Evolutionary conservation across 257 asterid species (phyloP).

Genomic region (Anisodus tanguticus): DNA sequence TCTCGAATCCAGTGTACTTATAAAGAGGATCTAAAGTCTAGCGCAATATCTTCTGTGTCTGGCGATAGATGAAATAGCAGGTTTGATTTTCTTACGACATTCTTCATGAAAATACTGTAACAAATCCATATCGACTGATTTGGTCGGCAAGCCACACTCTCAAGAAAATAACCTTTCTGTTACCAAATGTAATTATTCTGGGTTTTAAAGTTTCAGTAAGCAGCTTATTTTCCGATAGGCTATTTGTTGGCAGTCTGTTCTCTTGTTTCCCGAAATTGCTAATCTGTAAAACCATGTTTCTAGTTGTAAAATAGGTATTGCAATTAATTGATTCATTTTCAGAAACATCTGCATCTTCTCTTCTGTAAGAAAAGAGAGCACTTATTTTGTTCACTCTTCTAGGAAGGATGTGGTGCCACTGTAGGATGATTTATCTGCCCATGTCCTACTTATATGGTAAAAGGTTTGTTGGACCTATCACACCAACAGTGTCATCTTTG

Average conservation of each 20-base stretch:
- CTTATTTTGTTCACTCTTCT: too few species aligned
- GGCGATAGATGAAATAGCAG: neutral
- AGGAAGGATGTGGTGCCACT: too few species aligned
- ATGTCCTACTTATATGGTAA: too few species aligned
- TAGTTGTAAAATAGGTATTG: neutral
- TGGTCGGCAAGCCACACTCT: neutral
- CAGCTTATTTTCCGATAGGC: neutral
- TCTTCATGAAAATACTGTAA: neutral
- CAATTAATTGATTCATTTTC: too few species aligned
- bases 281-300: neutral
- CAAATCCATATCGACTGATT: neutral
- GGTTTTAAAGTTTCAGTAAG: neutral
- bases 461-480: too few species aligned
- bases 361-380: too few species aligned
- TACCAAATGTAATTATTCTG: neutral
- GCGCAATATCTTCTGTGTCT: neutral
- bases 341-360: too few species aligned
- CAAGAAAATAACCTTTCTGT: neutral
- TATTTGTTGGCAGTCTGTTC: neutral
- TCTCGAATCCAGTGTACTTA: neutral
- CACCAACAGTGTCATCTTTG: too few species aligned
- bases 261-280: neutral
- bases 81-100: neutral
- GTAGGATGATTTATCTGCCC: too few species aligned
- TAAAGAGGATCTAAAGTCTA: neutral